Conservation (phyloP, 169 alveolate genomes). For the Plasmodium sp. region DNA sequence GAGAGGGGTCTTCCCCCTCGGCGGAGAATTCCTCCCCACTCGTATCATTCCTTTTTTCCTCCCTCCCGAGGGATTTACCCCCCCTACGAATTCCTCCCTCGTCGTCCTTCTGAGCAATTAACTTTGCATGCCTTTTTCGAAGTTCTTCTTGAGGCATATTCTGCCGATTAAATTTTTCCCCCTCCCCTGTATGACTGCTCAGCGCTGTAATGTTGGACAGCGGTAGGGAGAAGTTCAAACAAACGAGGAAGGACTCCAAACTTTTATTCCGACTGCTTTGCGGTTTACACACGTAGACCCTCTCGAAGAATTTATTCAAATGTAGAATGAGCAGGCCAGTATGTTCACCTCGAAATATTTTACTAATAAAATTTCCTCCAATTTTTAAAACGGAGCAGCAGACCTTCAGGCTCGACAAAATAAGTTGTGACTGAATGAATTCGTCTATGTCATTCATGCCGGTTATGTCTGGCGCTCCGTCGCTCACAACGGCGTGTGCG, state of each 20-base stretch:
- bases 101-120: constrained; percentile 8
- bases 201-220: constrained; percentile 18
- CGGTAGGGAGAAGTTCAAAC: constrained; percentile 78
- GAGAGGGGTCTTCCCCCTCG: background rate
- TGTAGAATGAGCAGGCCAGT: constrained; percentile 86
- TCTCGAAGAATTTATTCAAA: constrained; percentile 83
- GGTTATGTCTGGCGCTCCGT: constrained; percentile 99
- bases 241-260: constrained; percentile 91
- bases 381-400: constrained; percentile 90
- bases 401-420: constrained; percentile 94
- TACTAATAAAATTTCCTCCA: constrained; percentile 97
- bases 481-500: constrained; percentile 96
- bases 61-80: background rate
- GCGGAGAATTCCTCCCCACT: background rate
- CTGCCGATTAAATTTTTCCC: background rate
- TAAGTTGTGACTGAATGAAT: constrained; percentile 93
- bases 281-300: constrained; percentile 90
- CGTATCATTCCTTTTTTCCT: background rate
- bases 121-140: constrained; percentile 25
- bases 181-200: background rate
- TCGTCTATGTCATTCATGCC: constrained; percentile 96
- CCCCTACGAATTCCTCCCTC: background rate
- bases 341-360: constrained; percentile 96
- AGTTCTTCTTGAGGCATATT: constrained; percentile 14
- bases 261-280: constrained; percentile 90